Percentiles rank a stretch among this genome's conserved stretches.
Evolutionary conservation across 331 rosid species (phyloP).

Genomic region (Malus hybrid): DNA sequence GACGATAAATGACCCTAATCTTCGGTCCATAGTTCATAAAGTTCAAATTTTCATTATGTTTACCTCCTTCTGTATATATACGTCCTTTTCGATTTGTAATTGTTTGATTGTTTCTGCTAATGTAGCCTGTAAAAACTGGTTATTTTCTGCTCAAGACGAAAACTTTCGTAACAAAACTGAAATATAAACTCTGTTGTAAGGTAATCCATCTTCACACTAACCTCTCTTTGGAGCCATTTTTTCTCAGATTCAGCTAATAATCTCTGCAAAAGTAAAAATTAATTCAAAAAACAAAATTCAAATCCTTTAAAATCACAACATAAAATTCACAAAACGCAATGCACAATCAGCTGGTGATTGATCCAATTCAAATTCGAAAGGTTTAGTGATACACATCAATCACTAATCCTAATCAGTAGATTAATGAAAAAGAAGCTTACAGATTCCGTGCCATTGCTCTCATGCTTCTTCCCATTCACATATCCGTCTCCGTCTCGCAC

Average conservation of each 20-base stretch:
- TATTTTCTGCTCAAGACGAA: neutral
- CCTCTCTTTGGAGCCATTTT: conserved; percentile 23
- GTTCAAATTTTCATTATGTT: conserved; percentile 4
- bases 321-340: neutral
- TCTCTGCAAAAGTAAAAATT: conserved; percentile 7
- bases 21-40: neutral
- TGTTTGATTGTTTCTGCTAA: conserved; percentile 40
- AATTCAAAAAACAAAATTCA: neutral
- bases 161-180: neutral
- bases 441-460: conserved; percentile 34
- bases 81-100: conserved; percentile 30
- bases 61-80: conserved; percentile 36
- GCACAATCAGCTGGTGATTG: neutral
- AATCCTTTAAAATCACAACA: neutral
- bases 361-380: neutral
- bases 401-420: neutral
- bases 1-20: neutral
- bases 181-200: neutral
- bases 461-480: conserved; percentile 20
- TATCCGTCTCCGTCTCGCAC: conserved; percentile 11
- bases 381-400: neutral
- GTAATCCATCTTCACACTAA: neutral
- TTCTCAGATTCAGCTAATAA: conserved; percentile 18
- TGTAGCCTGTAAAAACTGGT: conserved; percentile 30
- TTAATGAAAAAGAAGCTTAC: conserved; percentile 38